Evolutionary conservation across 2,329 filamentous ascomycete genomes (phyloP), one percentile per base, ranked within the genome.

Genomic region (Chrysoporthe austroafricana): DNA sequence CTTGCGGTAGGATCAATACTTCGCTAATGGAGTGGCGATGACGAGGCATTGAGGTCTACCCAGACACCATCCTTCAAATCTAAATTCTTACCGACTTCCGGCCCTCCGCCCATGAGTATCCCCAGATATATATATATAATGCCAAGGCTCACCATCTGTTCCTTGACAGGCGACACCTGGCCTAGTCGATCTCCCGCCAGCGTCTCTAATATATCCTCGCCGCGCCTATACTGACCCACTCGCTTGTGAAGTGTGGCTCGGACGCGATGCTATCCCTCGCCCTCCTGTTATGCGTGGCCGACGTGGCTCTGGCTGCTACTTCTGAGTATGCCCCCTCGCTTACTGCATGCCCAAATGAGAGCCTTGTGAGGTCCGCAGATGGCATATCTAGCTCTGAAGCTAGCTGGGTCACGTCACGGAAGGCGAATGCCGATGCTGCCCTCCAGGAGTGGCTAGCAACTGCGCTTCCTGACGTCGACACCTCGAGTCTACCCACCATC

Each of bases 401-500:
- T 26, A 42, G 32, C 39, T 69, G 63, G 44, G 16, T 42, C 36
- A 18, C 56, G n/a, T 26, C 26, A 7, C 67, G 69, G 39, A 66
- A 65, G 52, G 64, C 58, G 14, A 64, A 64, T 2, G 56, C 69
- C 32, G 64, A 69, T 7, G 14, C 14, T n/a, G 67, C 66, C 32
- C 61, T 70, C 9, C 13, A 61, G 21, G 32, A 32, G 5, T 70
- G 66, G 66, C 62, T 69, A 0, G 57, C 52, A 14, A 57, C 44
- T 0, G 62, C 52, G 4, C 66, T 69, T 1, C 68, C 68, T 13
- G 62, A 14, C 8, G 65, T 67, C 26, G 58, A 61, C 56, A 21
- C 68, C 11, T 54, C 68, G 14, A 64, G 46, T 34, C 13, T 74
- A 62, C 73, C 73, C 32, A 72, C 70, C 5, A 70, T 73, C 56